phyloP scores from a whole-genome alignment of 306 rosid species.

The Vigna hirtella region DNA sequence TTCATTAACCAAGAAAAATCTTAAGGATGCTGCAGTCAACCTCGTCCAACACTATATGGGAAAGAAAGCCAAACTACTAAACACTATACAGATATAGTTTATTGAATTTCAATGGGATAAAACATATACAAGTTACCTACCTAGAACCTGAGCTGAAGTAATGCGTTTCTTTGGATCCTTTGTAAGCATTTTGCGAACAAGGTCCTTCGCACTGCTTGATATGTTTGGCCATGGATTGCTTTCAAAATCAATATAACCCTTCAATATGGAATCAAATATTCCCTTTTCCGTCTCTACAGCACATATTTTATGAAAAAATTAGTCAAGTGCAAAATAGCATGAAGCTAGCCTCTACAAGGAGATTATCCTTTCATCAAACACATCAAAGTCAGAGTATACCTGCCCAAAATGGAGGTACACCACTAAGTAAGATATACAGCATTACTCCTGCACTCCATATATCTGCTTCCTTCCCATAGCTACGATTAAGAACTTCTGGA shows the following conservation, averaged over 20 bases:
- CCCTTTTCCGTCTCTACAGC: constrained; percentile 83
- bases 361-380: background rate
- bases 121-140: constrained; percentile 45
- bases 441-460: constrained; percentile 93
- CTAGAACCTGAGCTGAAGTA: constrained; percentile 79
- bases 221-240: constrained; percentile 87
- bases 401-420: constrained; percentile 97
- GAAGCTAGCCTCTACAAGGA: background rate
- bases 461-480: constrained; percentile 84
- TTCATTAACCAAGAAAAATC: background rate
- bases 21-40: constrained; percentile 1
- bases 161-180: constrained; percentile 84
- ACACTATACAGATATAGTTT: background rate
- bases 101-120: constrained; percentile 9
- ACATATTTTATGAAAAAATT: constrained; percentile 31
- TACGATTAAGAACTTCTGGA: constrained; percentile 80
- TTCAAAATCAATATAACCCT: constrained; percentile 80
- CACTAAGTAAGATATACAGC: constrained; percentile 79
- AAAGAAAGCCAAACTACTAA: too few species aligned
- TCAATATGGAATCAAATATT: constrained; percentile 82
- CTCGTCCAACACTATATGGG: too few species aligned
- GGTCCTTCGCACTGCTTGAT: constrained; percentile 87
- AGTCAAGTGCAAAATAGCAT: constrained; percentile 13
- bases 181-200: constrained; percentile 74
- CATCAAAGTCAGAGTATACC: constrained; percentile 52